Evolutionary conservation across 108 stramenopile species (phyloP).

Genomic region (Bacterosira constricta): DNA sequence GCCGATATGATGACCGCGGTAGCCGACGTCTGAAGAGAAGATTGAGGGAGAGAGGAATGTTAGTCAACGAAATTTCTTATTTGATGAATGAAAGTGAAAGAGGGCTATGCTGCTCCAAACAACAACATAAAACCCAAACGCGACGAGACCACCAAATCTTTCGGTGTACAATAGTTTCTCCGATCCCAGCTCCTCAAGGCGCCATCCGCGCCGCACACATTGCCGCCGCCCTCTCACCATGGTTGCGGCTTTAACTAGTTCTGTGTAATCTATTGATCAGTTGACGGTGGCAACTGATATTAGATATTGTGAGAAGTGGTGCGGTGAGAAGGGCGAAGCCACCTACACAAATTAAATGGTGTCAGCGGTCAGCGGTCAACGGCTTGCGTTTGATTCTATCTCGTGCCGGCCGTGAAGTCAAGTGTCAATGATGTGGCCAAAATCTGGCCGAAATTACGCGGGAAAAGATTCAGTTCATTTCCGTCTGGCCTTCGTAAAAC

Average conservation of each 20-base stretch:
- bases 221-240: slow-evolving; percentile 1
- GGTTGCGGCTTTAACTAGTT: background rate
- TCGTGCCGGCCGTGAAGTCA: no score
- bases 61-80: no score
- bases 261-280: background rate
- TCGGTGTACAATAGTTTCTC: background rate
- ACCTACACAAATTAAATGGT: no score
- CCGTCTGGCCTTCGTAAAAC: background rate
- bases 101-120: background rate
- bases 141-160: background rate
- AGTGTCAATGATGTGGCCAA: background rate
- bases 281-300: background rate
- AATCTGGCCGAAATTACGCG: background rate
- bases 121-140: background rate
- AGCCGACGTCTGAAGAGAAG: slow-evolving; percentile 55
- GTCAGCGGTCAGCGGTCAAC: background rate
- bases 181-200: background rate
- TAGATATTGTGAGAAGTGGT: no score
- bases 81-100: background rate
- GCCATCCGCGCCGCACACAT: background rate
- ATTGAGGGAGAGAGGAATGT: background rate
- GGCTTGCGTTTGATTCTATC: background rate
- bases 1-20: slow-evolving; percentile 73
- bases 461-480: background rate
- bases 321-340: no score